These are phyloP conservation scores for Astraeus odoratus DNA, from an alignment of 768 basidiomycete species.

Conservation along the genomic window DNA sequence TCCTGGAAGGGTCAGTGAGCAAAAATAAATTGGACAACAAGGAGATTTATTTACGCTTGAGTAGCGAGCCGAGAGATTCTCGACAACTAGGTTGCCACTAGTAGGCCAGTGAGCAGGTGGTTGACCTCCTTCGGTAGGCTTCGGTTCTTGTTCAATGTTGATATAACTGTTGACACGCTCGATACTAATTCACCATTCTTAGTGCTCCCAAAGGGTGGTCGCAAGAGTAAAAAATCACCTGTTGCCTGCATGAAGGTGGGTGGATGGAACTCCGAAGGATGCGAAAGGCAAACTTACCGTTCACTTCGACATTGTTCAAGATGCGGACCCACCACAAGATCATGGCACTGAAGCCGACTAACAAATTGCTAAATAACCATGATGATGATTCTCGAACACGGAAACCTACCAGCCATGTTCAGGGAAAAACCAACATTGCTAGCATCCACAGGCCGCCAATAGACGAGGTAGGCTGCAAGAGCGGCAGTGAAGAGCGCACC, in stretches of 20 bases:
- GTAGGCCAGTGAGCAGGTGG: constrained; percentile 64
- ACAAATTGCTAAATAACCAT: background rate
- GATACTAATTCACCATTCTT: constrained; percentile 21
- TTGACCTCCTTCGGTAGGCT: constrained; percentile 31
- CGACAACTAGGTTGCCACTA: constrained; percentile 44
- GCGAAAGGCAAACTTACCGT: constrained; percentile 23
- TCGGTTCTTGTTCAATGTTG: constrained; percentile 49
- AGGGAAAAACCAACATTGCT: constrained; percentile 35
- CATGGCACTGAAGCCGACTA: constrained; percentile 47
- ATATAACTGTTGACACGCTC: constrained; percentile 51
- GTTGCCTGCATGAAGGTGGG: constrained; percentile 7
- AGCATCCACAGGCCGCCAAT: constrained; percentile 32
- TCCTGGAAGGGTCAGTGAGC: constrained; percentile 25
- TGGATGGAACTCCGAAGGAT: background rate
- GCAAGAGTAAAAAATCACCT: constrained; percentile 5
- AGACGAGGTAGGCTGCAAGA: constrained; percentile 48
- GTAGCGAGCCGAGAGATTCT: constrained; percentile 46
- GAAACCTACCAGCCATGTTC: constrained; percentile 33
- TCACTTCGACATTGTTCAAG: constrained; percentile 40
- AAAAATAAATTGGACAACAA: too few species aligned
- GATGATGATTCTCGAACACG: background rate
- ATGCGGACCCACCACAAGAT: constrained; percentile 47
- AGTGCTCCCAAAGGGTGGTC: background rate
- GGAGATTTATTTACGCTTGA: constrained; percentile 21
- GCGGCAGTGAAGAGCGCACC: constrained; percentile 45